phyloP scores from a whole-genome alignment of 2,329 filamentous ascomycete genomes.

The Beauveria scarabaeidicola region DNA sequence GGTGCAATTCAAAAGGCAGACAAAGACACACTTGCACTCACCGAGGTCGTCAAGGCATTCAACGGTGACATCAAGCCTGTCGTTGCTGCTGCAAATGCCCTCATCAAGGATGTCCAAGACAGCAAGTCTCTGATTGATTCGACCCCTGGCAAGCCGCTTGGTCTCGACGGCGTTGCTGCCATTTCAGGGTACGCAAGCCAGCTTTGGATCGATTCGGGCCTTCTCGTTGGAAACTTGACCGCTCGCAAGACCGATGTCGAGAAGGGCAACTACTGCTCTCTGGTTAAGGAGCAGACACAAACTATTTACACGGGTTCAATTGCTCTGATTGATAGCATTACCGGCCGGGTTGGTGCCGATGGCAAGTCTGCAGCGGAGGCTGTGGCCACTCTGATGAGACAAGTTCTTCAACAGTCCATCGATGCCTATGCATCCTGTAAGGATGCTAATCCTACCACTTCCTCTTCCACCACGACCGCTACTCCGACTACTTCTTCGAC shows the following conservation, averaged over 20 bases:
- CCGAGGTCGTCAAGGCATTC: background rate
- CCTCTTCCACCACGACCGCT: background rate
- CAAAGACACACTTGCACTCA: background rate
- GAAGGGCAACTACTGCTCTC: background rate
- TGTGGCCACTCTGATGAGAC: background rate
- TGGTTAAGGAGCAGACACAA: background rate
- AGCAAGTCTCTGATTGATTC: background rate
- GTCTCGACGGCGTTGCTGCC: background rate
- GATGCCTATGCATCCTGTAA: background rate
- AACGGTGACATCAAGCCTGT: background rate
- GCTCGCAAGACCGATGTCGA: background rate
- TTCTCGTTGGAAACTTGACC: background rate
- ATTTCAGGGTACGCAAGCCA: background rate
- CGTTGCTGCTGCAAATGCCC: background rate
- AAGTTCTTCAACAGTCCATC: background rate
- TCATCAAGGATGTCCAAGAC: background rate
- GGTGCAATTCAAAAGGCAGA: background rate
- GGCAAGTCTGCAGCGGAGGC: background rate
- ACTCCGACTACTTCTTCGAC: background rate
- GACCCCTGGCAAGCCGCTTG: background rate
- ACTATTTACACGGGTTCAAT: background rate
- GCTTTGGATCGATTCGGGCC: too few species aligned
- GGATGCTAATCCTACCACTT: background rate
- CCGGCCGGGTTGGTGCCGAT: background rate
- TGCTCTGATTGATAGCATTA: conserved; percentile 4